These are phyloP conservation scores for Fusarium musae DNA, from an alignment of 2,329 filamentous ascomycete genomes.

Conservation along the genomic window DNA sequence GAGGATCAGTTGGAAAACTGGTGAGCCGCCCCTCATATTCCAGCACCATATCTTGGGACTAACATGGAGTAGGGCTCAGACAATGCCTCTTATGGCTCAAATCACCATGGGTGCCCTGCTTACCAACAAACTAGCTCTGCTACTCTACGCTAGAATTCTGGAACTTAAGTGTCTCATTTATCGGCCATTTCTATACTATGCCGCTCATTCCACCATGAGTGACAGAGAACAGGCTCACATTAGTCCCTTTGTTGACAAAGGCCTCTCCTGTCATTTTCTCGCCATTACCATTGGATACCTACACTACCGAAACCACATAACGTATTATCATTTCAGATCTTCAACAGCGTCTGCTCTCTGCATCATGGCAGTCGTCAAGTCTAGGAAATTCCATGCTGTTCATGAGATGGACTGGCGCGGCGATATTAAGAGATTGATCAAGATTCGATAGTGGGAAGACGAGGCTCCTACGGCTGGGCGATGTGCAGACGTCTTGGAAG, in stretches of 20 bases:
- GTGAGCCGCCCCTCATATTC: not conserved
- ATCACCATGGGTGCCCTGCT: not conserved
- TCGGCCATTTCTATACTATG: not conserved
- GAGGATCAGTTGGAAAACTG: not conserved
- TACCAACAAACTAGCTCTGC: not conserved
- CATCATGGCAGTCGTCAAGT: not conserved
- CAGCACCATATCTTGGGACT: accelerated
- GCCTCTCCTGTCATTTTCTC: not conserved
- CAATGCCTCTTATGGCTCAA: not conserved
- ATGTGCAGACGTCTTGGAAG: not conserved
- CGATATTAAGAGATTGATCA: not conserved
- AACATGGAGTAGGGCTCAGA: not conserved
- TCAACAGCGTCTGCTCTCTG: not conserved
- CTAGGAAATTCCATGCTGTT: not conserved
- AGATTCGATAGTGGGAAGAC: not conserved
- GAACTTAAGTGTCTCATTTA: not conserved
- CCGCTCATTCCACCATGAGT: not conserved
- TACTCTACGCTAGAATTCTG: not conserved
- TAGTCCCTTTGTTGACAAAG: not conserved
- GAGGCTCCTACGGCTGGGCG: not conserved
- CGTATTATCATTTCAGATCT: not conserved
- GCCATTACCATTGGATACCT: not conserved
- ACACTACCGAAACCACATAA: not conserved
- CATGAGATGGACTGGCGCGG: not conserved
- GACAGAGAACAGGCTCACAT: not conserved